Percentiles rank a stretch among this genome's conserved stretches.
phyloP scores from a whole-genome alignment of 2,329 filamentous ascomycete species.

The Fusarium subglutinans region DNA sequence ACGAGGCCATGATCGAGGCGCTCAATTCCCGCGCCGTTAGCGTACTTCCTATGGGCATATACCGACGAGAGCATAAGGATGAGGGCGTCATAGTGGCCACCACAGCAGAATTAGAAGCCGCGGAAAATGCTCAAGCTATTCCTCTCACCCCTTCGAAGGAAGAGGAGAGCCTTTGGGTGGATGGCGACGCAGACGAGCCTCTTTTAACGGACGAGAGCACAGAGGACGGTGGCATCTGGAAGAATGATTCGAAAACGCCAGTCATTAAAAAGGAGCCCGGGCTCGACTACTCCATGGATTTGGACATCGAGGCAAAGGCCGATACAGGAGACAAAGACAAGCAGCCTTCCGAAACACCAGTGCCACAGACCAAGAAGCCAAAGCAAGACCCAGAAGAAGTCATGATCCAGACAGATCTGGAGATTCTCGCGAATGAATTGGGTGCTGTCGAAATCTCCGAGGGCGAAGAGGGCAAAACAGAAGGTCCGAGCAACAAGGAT shows the following conservation, averaged over 20 bases:
- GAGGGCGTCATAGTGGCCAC: constrained; percentile 63
- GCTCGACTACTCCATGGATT: constrained; percentile 53
- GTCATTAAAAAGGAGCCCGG: constrained; percentile 58
- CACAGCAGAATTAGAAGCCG: constrained; percentile 65
- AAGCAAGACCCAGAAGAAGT: constrained; percentile 52
- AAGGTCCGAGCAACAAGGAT: constrained; percentile 54
- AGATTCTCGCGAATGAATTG: constrained; percentile 55
- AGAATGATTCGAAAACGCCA: constrained; percentile 49
- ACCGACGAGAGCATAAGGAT: constrained; percentile 63
- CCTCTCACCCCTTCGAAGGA: constrained; percentile 44
- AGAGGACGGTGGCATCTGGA: constrained; percentile 56
- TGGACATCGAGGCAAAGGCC: constrained; percentile 48
- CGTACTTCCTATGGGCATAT: constrained; percentile 65
- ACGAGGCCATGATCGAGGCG: constrained; percentile 53
- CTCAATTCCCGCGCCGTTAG: constrained; percentile 45
- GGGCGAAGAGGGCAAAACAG: constrained; percentile 38
- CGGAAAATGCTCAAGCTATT: constrained; percentile 53
- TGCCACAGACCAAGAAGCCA: constrained; percentile 43
- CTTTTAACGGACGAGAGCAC: constrained; percentile 43
- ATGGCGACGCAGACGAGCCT: constrained; percentile 46
- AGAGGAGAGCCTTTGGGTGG: constrained; percentile 58
- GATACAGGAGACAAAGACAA: constrained; percentile 34
- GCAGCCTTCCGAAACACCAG: constrained; percentile 36
- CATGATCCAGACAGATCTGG: constrained; percentile 52
- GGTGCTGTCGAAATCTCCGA: constrained; percentile 48